phyloP scores from a whole-genome alignment of 306 rosid genomes.

The Abrus precatorius region DNA sequence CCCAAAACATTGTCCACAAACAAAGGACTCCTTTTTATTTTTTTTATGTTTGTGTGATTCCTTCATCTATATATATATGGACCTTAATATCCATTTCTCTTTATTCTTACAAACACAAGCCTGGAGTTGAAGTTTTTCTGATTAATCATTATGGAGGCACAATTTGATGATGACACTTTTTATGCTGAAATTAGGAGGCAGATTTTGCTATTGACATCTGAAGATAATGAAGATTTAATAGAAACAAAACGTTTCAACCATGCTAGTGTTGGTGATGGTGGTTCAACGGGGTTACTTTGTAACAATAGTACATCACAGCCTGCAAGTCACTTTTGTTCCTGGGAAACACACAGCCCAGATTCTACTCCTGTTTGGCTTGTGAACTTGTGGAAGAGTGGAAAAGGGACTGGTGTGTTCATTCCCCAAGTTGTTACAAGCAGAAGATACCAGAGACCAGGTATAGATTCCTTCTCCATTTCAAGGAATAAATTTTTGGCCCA shows the following conservation, averaged over 20 bases:
- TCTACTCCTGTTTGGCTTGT: slow-evolving; percentile 52
- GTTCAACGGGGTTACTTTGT: background rate
- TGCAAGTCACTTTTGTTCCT: slow-evolving; percentile 37
- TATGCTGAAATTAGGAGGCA: slow-evolving; percentile 72
- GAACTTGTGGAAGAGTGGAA: slow-evolving; percentile 56
- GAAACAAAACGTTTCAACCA: slow-evolving; percentile 34
- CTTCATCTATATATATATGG: slow-evolving; percentile 44
- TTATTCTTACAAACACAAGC: background rate
- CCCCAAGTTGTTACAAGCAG: slow-evolving; percentile 52
- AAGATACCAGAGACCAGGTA: slow-evolving; percentile 52
- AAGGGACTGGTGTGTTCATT: slow-evolving; percentile 79
- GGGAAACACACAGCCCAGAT: slow-evolving; percentile 44
- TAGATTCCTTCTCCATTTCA: background rate
- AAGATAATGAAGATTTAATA: slow-evolving; percentile 45
- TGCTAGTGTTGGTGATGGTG: background rate
- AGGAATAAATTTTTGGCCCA: too few relatives aligned
- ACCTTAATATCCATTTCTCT: background rate
- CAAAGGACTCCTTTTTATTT: background rate
- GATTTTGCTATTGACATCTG: slow-evolving; percentile 64
- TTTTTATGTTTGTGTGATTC: background rate
- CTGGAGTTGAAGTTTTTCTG: background rate
- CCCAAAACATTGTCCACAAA: slow-evolving; percentile 51
- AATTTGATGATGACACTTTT: slow-evolving; percentile 58
- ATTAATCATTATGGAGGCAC: slow-evolving; percentile 37
- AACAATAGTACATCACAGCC: background rate